Base-by-base conservation (phyloP, 352 stramenopile species). In the Lagenidium giganteum region DNA sequence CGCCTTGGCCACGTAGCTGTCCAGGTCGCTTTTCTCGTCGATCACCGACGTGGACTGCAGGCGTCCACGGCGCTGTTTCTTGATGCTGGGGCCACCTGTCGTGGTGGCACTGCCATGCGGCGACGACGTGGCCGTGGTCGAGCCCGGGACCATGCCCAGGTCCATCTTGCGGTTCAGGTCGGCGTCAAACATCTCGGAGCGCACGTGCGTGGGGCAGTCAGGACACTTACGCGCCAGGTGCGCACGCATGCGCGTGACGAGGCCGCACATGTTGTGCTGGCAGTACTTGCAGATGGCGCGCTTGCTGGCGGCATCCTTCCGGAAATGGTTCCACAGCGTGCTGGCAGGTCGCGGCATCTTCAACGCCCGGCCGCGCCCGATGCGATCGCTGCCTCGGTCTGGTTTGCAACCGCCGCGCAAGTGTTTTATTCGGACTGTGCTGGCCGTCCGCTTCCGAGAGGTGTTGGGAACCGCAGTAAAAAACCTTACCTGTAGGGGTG, bases 281-380 rank as follows among this genome's bases (percentile, higher is more conserved):
- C 73, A 90, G 66, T 83, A 87, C 47, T 83, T 83, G 62, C 74
- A 90, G 18, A 78, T 68, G 24, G 74, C 71, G 51, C 77, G 71
- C 57, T 83, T 83, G 57, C 61, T 65, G 41, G 64, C 50, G 14
- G 53, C 63, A 56, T 81, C 73, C 43, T 64, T 69, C 21, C 48
- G 58, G 54, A 89, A 89, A 56, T 85, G 73, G 29, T 55, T 44
- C 73, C 77, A 89, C 24, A 89, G 31, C 17, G 58, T 47, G 34
- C 67, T 83, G 13, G 64, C 31, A 2, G 73, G 77, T 11, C 77
- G 77, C 21, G 73, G 64, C 73, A 89, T 86, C n/a, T n/a, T n/a
- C n/a, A n/a, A n/a, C 8, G 24, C 26, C 9, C 24, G 36, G 45
- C 32, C 36, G 22, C 14, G 17, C 17, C 45, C 23, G 26, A n/a